These are phyloP conservation scores for Iodosphaeria phyllophila DNA, from an alignment of 2,329 filamentous ascomycete genomes.

Conservation along the genomic window DNA sequence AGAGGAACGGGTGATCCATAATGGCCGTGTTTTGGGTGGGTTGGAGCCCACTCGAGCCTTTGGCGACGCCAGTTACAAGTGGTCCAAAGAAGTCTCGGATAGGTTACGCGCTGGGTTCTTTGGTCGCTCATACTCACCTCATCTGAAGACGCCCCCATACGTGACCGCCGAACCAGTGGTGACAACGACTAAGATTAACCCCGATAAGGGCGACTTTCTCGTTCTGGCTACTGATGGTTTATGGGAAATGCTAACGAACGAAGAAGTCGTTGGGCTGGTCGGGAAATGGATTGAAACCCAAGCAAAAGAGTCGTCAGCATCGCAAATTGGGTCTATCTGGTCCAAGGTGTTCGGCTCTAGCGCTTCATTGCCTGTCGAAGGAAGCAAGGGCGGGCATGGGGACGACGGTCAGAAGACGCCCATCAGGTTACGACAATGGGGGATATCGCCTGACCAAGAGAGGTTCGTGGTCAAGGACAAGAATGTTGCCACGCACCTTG, in stretches of 20 bases:
- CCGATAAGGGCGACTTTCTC: conserved; percentile 80
- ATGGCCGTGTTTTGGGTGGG: conserved; percentile 79
- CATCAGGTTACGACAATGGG: conserved; percentile 82
- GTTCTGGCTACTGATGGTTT: conserved; percentile 93
- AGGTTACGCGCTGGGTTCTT: conserved; percentile 77
- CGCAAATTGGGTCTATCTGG: conserved; percentile 56
- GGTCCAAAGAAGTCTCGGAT: conserved; percentile 69
- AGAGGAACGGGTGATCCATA: conserved; percentile 71
- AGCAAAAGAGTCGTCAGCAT: conserved; percentile 25
- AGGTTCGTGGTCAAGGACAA: conserved; percentile 91
- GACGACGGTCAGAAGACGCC: conserved; percentile 65
- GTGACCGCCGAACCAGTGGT: conserved; percentile 92
- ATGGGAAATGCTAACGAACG: conserved; percentile 98
- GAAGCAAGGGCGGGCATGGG: conserved; percentile 22
- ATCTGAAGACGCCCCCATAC: conserved; percentile 83
- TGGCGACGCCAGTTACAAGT: conserved; percentile 94
- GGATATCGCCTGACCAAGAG: conserved; percentile 52
- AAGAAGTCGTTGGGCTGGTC: conserved; percentile 91
- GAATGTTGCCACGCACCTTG: conserved; percentile 88
- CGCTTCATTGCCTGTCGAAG: conserved; percentile 58
- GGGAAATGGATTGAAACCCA: conserved; percentile 92
- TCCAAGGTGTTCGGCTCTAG: conserved; percentile 39
- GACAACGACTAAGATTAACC: conserved; percentile 81
- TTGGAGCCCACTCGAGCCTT: conserved; percentile 89
- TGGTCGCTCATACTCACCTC: conserved; percentile 54